Evolutionary conservation across 2,329 filamentous ascomycete species (phyloP).

Genomic region (Penicillium concentricum): DNA sequence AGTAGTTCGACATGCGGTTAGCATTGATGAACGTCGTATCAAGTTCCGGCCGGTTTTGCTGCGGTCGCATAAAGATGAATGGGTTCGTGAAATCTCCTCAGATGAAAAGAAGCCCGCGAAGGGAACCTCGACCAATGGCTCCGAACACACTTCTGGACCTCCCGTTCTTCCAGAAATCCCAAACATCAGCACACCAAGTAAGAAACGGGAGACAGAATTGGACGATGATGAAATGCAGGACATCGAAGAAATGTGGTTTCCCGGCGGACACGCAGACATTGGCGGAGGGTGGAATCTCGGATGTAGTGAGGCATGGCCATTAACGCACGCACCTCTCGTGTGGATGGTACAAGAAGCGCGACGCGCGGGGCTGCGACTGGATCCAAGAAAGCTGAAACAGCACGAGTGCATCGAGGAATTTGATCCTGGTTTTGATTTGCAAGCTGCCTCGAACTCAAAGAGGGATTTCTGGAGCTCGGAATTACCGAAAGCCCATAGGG

Average conservation of each 20-base stretch:
- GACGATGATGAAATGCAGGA: slow-evolving; percentile 49
- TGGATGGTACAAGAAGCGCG: slow-evolving; percentile 67
- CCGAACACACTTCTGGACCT: neutral
- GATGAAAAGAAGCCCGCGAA: neutral
- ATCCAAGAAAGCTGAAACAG: slow-evolving; percentile 37
- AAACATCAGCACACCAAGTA: neutral
- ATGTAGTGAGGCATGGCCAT: slow-evolving; percentile 51
- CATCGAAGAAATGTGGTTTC: slow-evolving; percentile 70
- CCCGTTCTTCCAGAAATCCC: slow-evolving; percentile 3
- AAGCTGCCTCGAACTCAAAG: slow-evolving; percentile 15
- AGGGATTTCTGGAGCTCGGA: neutral
- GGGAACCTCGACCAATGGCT: neutral
- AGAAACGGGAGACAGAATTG: neutral
- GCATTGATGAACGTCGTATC: slow-evolving; percentile 54
- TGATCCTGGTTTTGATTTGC: slow-evolving; percentile 32
- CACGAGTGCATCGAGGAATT: slow-evolving; percentile 20
- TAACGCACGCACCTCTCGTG: slow-evolving; percentile 64
- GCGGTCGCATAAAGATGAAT: neutral
- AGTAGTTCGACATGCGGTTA: slow-evolving; percentile 54
- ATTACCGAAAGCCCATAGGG: neutral
- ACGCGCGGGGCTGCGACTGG: slow-evolving; percentile 66
- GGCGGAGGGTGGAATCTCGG: slow-evolving; percentile 68
- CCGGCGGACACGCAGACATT: slow-evolving; percentile 72
- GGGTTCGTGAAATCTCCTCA: neutral
- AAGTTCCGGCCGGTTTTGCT: slow-evolving; percentile 45